Base-by-base conservation (phyloP, 2,329 filamentous ascomycete species). In the Daldinia sp. region DNA sequence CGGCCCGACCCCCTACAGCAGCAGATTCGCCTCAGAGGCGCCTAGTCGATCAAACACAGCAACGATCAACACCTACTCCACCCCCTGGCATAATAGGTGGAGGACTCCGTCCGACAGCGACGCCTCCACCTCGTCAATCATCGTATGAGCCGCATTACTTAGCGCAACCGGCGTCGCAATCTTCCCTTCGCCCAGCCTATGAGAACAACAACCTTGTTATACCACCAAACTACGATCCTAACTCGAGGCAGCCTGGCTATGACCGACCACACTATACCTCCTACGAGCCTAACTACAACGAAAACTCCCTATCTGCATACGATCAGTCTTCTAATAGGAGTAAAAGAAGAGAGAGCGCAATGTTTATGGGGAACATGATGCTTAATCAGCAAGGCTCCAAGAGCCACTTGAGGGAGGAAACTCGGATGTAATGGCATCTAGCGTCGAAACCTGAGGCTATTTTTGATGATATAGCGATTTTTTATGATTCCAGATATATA, bases 261-360 rank as follows among this genome's bases (percentile, higher is more conserved):
- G 83, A 86, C 54, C 82, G 82, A 62, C 78, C 77, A 30, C 73
- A 74, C 61, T 76, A 77, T 44, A 74, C 74, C 39, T 69, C 72
- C 28, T 75, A 77, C 39, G 74, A 78, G 53, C 73, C 78, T 60
- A 76, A 78, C 55, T 76, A 79, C 60, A 76, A 66, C 50, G 74
- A 74, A 15, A 73, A 63, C 54, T 76, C 74, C 18, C 74, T 73
- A 37, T 56, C 70, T 30, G 65, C 75, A 57, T 80, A 82, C 55
- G 79, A 82, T 41, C 80, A 80, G 59, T 75, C 77, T 7, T 80
- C 72, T 35, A 74, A 73, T 68, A 86, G 81, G 73, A 74, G 76
- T 44, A 86, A 83, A 74, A 82, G 87, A 55, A 84, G 89, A 56
- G 88, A 91, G 78, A 91, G 89, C 73, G 81, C 83, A 51, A 87